A percentile compares a stretch with the other conserved stretches of the same genome.
Conservation (phyloP, 2,329 filamentous ascomycete species). For the Pseudofabraea citricarpa region DNA sequence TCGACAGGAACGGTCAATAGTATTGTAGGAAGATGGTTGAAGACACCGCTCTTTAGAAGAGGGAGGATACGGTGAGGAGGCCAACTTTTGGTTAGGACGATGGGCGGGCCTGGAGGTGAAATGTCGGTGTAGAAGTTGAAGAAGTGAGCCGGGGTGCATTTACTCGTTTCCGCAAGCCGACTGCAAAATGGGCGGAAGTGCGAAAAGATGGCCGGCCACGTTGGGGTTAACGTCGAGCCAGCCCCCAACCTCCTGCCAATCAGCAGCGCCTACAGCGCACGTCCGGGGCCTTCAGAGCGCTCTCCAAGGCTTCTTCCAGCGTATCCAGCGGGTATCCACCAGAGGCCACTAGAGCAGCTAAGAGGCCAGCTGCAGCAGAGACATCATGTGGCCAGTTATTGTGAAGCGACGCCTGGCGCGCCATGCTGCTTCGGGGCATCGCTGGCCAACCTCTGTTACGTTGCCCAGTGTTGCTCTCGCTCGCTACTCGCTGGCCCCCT, state of each 20-base stretch:
- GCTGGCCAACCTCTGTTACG: not conserved
- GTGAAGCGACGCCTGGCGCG: not conserved
- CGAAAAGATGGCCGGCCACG: not conserved
- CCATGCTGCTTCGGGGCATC: not conserved
- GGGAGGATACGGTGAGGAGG: constrained; percentile 26
- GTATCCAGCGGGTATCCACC: too few species aligned
- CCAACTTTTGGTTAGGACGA: constrained; percentile 14
- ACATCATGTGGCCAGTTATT: constrained; percentile 1
- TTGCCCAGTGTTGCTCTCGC: not conserved
- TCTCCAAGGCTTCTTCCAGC: too few species aligned
- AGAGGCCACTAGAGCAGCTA: too few species aligned
- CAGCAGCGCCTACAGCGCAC: not conserved
- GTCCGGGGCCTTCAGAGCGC: too few species aligned
- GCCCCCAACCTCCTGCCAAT: not conserved
- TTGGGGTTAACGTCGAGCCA: not conserved
- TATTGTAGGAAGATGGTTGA: constrained; percentile 36
- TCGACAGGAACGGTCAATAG: constrained; percentile 33
- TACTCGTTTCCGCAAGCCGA: too few species aligned
- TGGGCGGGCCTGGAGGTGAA: not conserved
- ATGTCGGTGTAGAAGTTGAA: constrained; percentile 2
- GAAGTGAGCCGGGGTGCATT: too few species aligned
- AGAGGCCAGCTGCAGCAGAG: not conserved
- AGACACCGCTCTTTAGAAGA: constrained; percentile 30
- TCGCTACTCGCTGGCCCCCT: too few species aligned
- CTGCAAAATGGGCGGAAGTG: not conserved